Evolutionary conservation across 2,329 filamentous ascomycete species (phyloP).

Genomic region (Mariannaea sp.): DNA sequence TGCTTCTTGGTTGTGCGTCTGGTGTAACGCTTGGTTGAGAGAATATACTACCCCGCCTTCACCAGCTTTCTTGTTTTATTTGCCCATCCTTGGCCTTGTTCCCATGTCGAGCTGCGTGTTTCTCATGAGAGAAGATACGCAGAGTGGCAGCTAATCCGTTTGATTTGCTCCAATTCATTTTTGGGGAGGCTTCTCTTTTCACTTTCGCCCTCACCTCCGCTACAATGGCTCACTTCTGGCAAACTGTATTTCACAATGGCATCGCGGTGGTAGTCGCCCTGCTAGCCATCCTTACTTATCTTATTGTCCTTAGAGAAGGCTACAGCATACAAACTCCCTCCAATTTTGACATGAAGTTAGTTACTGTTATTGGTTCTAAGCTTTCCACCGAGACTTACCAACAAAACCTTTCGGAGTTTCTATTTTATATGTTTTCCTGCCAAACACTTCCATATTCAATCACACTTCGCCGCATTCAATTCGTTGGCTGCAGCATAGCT

Average conservation of each 20-base stretch:
- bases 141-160: not conserved
- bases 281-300: constrained; percentile 27
- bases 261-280: constrained; percentile 32
- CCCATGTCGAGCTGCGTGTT: not conserved
- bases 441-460: too few species aligned
- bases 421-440: not conserved
- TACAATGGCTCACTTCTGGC: constrained; percentile 12
- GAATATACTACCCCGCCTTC: constrained; percentile 23
- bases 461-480: too few species aligned
- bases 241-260: constrained; percentile 23
- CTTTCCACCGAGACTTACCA: not conserved
- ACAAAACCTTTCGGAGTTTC: not conserved
- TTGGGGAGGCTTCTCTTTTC: not conserved
- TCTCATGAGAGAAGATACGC: not conserved
- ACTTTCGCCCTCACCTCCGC: not conserved
- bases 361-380: constrained; percentile 1
- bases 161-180: constrained; percentile 4
- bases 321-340: constrained; percentile 14
- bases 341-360: constrained; percentile 17
- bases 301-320: constrained; percentile 15
- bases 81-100: not conserved
- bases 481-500: too few species aligned
- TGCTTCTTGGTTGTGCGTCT: constrained; percentile 13
- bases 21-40: constrained; percentile 12
- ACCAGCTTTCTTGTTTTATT: constrained; percentile 8